Conservation (phyloP, 2,329 filamentous ascomycete species). For the Geoglossum cookeanum region DNA sequence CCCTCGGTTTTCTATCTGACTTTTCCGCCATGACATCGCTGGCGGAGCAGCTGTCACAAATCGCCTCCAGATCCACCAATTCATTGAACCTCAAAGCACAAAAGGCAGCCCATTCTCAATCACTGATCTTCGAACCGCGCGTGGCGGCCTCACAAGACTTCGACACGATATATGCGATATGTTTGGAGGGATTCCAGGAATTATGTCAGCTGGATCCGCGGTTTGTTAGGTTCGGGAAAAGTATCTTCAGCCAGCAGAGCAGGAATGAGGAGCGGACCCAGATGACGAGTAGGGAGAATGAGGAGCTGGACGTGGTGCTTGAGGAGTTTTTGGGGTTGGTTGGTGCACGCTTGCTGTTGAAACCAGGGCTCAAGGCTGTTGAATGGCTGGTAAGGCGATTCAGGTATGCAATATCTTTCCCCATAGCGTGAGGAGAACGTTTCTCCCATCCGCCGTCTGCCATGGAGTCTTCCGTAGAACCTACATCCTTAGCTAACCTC, state of each 20-base stretch:
- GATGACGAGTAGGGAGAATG: conserved; percentile 66
- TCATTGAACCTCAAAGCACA: conserved; percentile 86
- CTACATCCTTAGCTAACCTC: neutral
- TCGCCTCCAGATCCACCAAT: conserved; percentile 76
- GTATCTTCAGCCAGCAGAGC: conserved; percentile 86
- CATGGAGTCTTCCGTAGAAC: neutral
- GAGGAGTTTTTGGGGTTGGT: conserved; percentile 69
- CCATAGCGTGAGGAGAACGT: neutral
- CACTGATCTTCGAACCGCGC: conserved; percentile 76
- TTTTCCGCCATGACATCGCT: conserved; percentile 41
- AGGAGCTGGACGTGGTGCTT: conserved; percentile 56
- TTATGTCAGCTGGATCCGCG: conserved; percentile 70
- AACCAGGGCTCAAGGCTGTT: conserved; percentile 73
- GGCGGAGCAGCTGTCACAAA: conserved; percentile 81
- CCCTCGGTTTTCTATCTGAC: neutral
- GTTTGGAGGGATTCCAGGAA: conserved; percentile 76
- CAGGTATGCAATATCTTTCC: conserved; percentile 34
- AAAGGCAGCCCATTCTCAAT: conserved; percentile 80
- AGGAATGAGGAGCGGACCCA: conserved; percentile 72
- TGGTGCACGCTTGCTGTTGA: conserved; percentile 57
- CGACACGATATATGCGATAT: conserved; percentile 72
- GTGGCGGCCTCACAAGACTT: conserved; percentile 78
- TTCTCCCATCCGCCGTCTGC: neutral
- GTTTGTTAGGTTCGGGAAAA: conserved; percentile 54
- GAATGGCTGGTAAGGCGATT: conserved; percentile 93